Base-by-base conservation (phyloP, 305 asterid genomes). In the Salvia sclarea region DNA sequence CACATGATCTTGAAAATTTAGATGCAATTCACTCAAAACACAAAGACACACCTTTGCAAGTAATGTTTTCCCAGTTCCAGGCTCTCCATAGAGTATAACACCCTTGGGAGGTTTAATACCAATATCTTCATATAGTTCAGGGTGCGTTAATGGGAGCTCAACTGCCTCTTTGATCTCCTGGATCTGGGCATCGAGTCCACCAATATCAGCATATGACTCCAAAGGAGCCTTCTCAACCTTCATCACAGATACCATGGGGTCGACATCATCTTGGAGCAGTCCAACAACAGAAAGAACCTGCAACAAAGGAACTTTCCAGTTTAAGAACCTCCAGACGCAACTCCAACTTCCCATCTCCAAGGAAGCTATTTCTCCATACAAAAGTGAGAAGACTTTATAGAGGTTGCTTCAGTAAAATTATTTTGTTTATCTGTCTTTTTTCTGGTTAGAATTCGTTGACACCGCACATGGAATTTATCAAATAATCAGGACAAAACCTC, bases 121-220 rank as follows among this genome's bases (percentile, higher is more conserved):
- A 50, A 92, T 92, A 70, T 92, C 98, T 82, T 92, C 97, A 66
- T 92, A 92, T 61, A 92, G 60, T 62, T 92, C 98, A 55, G 98
- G 98, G 57, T 92, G 98, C 1, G 98, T 90, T 72, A 92, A 66
- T 25, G 98, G 98, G 61, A 92, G 97, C 77, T 92, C 98, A 37
- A 92, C 98, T 22, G 98, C 98, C 82, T 92, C 97, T 67, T 92
- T 92, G 68, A 92, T 92, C 77, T 92, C 98, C 84, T 92, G 98
- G 62, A 92, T 92, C 84, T 92, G 98, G 41, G 97, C 95, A 76
- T 92, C 98, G 12, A 92, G 80, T 16, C 98, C 98, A 72, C 98
- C 98, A 35, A 92, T 90, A 77, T 92, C 98, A 68, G 98, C 97
- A 86, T 92, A 92, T 1, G 98, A 92, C 80, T 92, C 98, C 86